Evolutionary conservation across 768 basidiomycete species (phyloP).

Genomic region (Hemileccinum impolitum): DNA sequence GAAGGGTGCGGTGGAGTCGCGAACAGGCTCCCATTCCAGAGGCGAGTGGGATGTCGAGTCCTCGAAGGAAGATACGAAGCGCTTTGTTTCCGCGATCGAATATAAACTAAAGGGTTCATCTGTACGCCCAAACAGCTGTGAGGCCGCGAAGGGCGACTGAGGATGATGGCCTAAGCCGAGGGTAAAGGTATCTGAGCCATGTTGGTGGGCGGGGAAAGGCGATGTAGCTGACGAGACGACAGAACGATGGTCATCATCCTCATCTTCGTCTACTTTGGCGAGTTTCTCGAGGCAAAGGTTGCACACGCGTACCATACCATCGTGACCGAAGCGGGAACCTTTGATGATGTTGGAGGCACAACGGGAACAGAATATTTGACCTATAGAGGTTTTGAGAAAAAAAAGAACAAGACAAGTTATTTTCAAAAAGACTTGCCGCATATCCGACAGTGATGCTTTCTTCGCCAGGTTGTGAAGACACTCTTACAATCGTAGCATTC

Average conservation of each 20-base stretch:
- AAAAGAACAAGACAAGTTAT: not conserved
- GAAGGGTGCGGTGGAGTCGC: slow-evolving; percentile 68
- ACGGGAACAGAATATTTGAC: slow-evolving; percentile 96
- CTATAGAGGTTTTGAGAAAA: slow-evolving; percentile 37
- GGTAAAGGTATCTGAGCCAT: slow-evolving; percentile 45
- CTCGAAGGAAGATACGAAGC: slow-evolving; percentile 51
- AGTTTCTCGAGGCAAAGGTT: slow-evolving; percentile 94
- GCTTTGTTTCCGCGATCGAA: slow-evolving; percentile 75
- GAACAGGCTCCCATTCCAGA: slow-evolving; percentile 44
- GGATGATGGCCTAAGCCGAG: slow-evolving; percentile 49
- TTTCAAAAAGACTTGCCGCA: slow-evolving; percentile 63
- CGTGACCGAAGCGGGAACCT: slow-evolving; percentile 87
- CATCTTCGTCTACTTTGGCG: slow-evolving; percentile 82
- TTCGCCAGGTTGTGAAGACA: slow-evolving; percentile 88
- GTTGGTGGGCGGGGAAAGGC: slow-evolving; percentile 76
- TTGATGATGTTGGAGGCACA: slow-evolving; percentile 98
- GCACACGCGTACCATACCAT: slow-evolving; percentile 95
- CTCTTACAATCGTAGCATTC: slow-evolving; percentile 97
- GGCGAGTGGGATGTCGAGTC: slow-evolving; percentile 53
- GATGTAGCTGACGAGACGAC: slow-evolving; percentile 67
- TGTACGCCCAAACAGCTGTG: slow-evolving; percentile 74
- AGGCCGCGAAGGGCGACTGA: slow-evolving; percentile 86
- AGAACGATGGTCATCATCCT: slow-evolving; percentile 86
- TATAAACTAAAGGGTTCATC: slow-evolving; percentile 80
- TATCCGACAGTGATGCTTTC: slow-evolving; percentile 97